Evolutionary conservation across 306 rosid genomes (phyloP), one percentile per base, ranked within the genome.

Genomic region (Gleditsia sinensis): DNA sequence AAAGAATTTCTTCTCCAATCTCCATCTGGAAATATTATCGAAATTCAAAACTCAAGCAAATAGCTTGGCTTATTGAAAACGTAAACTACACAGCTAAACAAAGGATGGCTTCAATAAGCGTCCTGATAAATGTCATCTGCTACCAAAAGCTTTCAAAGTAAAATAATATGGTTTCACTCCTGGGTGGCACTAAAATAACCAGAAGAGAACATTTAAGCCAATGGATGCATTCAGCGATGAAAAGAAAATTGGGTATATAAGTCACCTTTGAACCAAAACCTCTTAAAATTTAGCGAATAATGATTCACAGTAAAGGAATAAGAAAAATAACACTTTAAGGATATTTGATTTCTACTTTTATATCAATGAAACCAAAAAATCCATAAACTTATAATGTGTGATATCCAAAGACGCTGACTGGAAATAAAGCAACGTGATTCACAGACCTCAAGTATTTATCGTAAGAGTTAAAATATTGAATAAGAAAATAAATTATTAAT

Each of bases 291-390:
- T 59, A 25, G 14, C 17, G 27, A 59, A 59, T 9, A 6, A n/a
- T 39, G 45, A 33, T 32, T 59, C 45, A 59, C 19, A 43, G 13
- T 13, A 51, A 63, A 23, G 11, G 11, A 40, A n/a, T n/a, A 37
- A 27, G 61, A 59, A 42, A 63, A 72, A 67, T 67, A 27, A 61
- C 30, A 24, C 53, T 56, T 46, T 16, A 65, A 75, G 54, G 32
- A 23, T 61, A 46, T 34, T 56, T 61, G 53, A 24, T 49, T 57
- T 48, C 49, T 65, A 27, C 19, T 28, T 56, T 32, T 16, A 55
- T 39, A 50, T 49, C 71, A 27, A 49, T 32, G 11, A 67, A 75
- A 34, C 16, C 62, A 24, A 54, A 51, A 23, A 32, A 49, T 9
- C 72, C 43, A 9, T 50, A 7, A 51, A 20, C 49, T 46, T 39